Evolutionary conservation across 352 stramenopile genomes (phyloP).

Genomic region (Globisporangium alternatum): DNA sequence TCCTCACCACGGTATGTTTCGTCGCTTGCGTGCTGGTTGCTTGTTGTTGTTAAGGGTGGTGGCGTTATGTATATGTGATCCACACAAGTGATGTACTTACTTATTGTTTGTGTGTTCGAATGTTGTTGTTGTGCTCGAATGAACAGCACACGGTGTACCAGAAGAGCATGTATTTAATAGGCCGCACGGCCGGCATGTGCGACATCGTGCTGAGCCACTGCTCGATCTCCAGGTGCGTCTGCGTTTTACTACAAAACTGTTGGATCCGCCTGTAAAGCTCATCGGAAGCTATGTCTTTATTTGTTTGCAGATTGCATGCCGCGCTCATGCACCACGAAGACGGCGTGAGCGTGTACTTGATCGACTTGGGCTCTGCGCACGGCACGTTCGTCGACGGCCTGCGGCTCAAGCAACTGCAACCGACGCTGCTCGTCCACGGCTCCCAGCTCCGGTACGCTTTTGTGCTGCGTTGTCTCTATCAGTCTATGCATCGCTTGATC

Average conservation of each 20-base stretch:
- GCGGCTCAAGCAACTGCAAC: conserved; percentile 52
- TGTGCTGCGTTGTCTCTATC: not conserved
- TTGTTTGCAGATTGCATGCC: conserved; percentile 49
- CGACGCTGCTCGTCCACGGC: conserved; percentile 66
- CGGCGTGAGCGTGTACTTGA: conserved; percentile 60
- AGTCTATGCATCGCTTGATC: not conserved
- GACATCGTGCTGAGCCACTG: conserved; percentile 82
- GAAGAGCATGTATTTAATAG: conserved; percentile 75
- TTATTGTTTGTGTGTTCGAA: conserved; percentile 4
- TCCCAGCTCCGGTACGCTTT: conserved; percentile 44
- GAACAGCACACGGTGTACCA: conserved; percentile 71
- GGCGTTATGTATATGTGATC: not conserved
- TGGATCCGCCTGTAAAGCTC: not conserved
- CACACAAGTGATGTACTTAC: not conserved
- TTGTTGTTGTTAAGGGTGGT: not conserved
- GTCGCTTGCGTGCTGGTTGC: not conserved
- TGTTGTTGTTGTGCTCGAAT: not conserved
- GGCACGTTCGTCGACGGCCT: conserved; percentile 74
- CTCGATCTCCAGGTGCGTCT: conserved; percentile 60
- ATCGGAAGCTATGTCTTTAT: not conserved
- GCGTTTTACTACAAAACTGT: not conserved
- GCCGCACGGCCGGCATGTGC: conserved; percentile 67
- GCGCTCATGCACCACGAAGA: conserved; percentile 73
- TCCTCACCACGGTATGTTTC: conserved; percentile 62
- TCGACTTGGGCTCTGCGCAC: conserved; percentile 78